phyloP scores from a whole-genome alignment of 768 basidiomycete species.

The Termitomyces sp. region DNA sequence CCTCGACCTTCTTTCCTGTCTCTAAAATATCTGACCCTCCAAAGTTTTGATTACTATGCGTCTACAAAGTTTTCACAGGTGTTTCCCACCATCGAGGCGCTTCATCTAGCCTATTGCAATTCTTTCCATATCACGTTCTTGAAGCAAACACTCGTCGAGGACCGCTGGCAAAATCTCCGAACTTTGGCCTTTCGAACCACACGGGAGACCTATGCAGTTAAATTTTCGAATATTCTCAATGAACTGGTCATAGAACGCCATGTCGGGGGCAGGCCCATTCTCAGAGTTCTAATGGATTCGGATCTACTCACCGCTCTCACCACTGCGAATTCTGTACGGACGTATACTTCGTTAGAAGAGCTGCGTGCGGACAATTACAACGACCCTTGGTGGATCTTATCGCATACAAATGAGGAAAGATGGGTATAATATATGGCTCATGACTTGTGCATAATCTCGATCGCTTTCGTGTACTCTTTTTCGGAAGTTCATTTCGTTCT shows the following conservation, averaged over 20 bases:
- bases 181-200: conserved; percentile 26
- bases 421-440: not conserved
- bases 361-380: conserved; percentile 20
- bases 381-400: conserved; percentile 29
- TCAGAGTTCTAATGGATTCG: conserved; percentile 24
- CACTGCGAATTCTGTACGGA: conserved; percentile 1
- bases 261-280: conserved; percentile 14
- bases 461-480: too few species aligned
- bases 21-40: conserved; percentile 30
- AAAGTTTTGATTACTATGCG: conserved; percentile 17
- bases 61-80: conserved; percentile 17
- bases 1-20: conserved; percentile 23
- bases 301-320: conserved; percentile 18
- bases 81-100: conserved; percentile 28
- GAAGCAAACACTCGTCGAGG: conserved; percentile 12
- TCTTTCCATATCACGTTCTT: conserved; percentile 17
- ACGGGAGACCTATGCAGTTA: conserved; percentile 17
- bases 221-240: conserved; percentile 15
- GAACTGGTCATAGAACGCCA: conserved; percentile 16
- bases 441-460: too few species aligned
- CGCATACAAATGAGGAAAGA: conserved; percentile 8
- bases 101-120: conserved; percentile 25
- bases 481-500: too few species aligned
- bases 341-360: conserved; percentile 12
- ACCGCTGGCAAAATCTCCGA: conserved; percentile 19